Conservation (phyloP, 768 basidiomycete species). For the Hebeloma cylindrosporum region DNA sequence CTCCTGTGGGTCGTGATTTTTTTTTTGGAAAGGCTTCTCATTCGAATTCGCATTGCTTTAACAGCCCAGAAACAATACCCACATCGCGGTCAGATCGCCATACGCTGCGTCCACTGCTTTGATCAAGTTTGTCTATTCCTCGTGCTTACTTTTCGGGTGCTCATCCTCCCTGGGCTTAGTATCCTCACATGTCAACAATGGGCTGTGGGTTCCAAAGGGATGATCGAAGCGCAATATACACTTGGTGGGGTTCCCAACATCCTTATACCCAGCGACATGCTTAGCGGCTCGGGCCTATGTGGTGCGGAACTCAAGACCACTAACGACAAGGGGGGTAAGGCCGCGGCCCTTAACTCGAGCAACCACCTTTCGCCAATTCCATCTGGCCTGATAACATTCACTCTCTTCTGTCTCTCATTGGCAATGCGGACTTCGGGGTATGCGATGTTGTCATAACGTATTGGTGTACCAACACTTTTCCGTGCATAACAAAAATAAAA, state of each 20-base stretch:
- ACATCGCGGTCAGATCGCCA: constrained; percentile 57
- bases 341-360: constrained; percentile 16
- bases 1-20: constrained; percentile 49
- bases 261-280: constrained; percentile 43
- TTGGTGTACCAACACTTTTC: not conserved
- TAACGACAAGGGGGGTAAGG: constrained; percentile 23
- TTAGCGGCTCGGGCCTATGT: constrained; percentile 42
- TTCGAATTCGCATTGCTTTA: constrained; percentile 6
- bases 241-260: constrained; percentile 62
- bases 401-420: constrained; percentile 4
- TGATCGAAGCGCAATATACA: constrained; percentile 60
- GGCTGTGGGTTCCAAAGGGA: constrained; percentile 66
- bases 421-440: too few relatives aligned
- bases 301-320: constrained; percentile 22
- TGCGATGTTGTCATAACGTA: not conserved
- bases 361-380: constrained; percentile 3
- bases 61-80: constrained; percentile 56
- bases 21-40: not conserved
- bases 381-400: too few relatives aligned
- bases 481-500: too few relatives aligned
- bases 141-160: not conserved
- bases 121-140: constrained; percentile 55
- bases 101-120: constrained; percentile 48
- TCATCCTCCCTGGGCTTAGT: constrained; percentile 31
- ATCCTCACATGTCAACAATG: constrained; percentile 66